Conservation (phyloP, 164 flowering plant species). For the Dillenia turbinata region DNA sequence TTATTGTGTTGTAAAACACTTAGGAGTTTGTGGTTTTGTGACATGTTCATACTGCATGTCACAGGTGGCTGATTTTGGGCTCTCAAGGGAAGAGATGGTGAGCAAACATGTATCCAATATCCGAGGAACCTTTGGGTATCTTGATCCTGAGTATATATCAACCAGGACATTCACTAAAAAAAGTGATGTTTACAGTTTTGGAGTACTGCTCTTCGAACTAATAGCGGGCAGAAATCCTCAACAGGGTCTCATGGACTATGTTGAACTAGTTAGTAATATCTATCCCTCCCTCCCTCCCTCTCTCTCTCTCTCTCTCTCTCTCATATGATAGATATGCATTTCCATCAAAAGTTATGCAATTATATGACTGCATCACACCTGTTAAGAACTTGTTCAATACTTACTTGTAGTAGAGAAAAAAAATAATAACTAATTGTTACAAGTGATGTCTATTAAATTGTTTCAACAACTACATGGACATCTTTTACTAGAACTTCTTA, state of each 20-base stretch:
- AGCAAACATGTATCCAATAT: slow-evolving; percentile 58
- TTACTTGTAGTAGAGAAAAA: too few species aligned
- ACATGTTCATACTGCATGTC: slow-evolving; percentile 9
- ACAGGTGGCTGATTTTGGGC: slow-evolving; percentile 98
- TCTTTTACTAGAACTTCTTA: too few species aligned
- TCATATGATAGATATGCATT: too few species aligned
- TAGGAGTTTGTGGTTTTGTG: too few species aligned
- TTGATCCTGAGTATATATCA: slow-evolving; percentile 93
- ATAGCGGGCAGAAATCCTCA: slow-evolving; percentile 87
- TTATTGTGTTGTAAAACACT: too few species aligned
- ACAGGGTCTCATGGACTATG: slow-evolving; percentile 87
- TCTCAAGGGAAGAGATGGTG: slow-evolving; percentile 89
- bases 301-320: background rate
- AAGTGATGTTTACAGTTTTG: slow-evolving; percentile 91
- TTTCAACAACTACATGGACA: too few species aligned
- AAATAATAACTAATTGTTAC: too few species aligned
- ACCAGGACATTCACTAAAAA: slow-evolving; percentile 81
- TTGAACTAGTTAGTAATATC: slow-evolving; percentile 68
- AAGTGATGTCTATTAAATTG: too few species aligned
- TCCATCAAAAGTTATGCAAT: too few species aligned
- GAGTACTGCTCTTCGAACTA: slow-evolving; percentile 90
- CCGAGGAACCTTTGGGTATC: slow-evolving; percentile 93
- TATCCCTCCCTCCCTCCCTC: slow-evolving; percentile 16
- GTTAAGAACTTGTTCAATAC: too few species aligned
- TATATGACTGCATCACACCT: too few species aligned